Conservation (phyloP, 164 flowering plant genomes). For the Magnolia officinalis region DNA sequence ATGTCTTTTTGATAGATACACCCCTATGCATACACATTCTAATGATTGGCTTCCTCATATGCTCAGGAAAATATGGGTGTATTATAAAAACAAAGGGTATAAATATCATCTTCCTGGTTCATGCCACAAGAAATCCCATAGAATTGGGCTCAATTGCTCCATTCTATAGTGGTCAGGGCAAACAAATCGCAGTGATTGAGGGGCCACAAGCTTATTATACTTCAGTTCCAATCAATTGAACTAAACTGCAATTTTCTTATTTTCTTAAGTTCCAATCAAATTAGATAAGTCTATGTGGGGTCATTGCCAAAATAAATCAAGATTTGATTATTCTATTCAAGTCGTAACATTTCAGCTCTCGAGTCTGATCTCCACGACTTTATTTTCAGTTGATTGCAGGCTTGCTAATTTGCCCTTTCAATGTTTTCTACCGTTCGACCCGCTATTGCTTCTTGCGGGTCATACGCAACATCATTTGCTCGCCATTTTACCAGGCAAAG, state of each 20-base stretch:
- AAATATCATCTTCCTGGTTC: background rate
- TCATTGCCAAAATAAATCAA: background rate
- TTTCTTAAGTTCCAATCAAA: background rate
- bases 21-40: background rate
- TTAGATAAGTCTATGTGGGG: background rate
- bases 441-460: slow-evolving; percentile 77
- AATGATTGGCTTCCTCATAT: background rate
- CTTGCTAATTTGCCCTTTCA: slow-evolving; percentile 76
- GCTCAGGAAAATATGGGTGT: no score
- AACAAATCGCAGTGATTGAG: background rate
- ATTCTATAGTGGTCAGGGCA: background rate
- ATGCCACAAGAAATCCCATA: background rate
- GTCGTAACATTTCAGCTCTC: background rate
- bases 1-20: no score
- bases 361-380: background rate
- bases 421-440: slow-evolving; percentile 78
- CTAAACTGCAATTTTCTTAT: no score
- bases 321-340: no score
- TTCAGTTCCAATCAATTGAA: background rate
- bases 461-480: slow-evolving; percentile 77
- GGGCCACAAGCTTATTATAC: background rate
- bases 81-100: no score
- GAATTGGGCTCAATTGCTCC: background rate
- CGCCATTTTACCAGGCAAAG: slow-evolving; percentile 88
- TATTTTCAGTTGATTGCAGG: slow-evolving; percentile 45